Percentiles rank a stretch among this genome's conserved stretches.
phyloP scores from a whole-genome alignment of 768 basidiomycete genomes.

The Pisolithus marmoratus region DNA sequence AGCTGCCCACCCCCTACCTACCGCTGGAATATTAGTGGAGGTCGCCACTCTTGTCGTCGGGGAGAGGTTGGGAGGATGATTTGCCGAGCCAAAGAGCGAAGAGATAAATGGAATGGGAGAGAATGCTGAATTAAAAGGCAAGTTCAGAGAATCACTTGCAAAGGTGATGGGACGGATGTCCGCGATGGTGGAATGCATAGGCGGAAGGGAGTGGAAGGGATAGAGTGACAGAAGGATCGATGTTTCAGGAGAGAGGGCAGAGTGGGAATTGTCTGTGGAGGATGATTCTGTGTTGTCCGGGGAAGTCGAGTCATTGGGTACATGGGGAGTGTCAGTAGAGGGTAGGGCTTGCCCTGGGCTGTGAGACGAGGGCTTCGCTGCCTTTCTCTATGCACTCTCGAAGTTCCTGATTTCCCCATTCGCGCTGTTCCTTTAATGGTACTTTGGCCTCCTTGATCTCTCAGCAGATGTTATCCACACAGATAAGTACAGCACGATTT shows the following conservation, averaged over 20 bases:
- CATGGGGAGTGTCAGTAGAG: no score
- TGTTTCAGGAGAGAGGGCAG: no score
- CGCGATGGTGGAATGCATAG: slow-evolving; percentile 31
- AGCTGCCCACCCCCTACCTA: slow-evolving; percentile 85
- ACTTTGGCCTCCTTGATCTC: no score
- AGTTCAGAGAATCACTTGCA: slow-evolving; percentile 21
- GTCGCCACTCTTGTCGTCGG: slow-evolving; percentile 82
- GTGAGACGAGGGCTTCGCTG: slow-evolving; percentile 74
- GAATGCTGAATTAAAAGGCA: slow-evolving; percentile 34
- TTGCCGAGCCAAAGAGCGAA: slow-evolving; percentile 15
- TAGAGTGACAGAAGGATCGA: no score
- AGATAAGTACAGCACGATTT: no score
- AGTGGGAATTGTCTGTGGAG: no score
- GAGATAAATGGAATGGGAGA: slow-evolving; percentile 31
- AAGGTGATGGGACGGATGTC: slow-evolving; percentile 26
- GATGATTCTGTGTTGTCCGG: no score
- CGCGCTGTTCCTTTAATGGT: slow-evolving; percentile 39
- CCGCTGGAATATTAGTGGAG: slow-evolving; percentile 48
- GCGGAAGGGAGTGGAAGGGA: no score
- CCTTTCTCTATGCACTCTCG: slow-evolving; percentile 75
- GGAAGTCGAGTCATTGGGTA: no score
- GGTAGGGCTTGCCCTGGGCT: slow-evolving; percentile 45
- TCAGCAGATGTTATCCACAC: no score
- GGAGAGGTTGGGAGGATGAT: slow-evolving; percentile 27
- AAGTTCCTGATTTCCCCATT: slow-evolving; percentile 69